phyloP scores from a whole-genome alignment of 345 rosid genomes.

The Acer saccharum region DNA sequence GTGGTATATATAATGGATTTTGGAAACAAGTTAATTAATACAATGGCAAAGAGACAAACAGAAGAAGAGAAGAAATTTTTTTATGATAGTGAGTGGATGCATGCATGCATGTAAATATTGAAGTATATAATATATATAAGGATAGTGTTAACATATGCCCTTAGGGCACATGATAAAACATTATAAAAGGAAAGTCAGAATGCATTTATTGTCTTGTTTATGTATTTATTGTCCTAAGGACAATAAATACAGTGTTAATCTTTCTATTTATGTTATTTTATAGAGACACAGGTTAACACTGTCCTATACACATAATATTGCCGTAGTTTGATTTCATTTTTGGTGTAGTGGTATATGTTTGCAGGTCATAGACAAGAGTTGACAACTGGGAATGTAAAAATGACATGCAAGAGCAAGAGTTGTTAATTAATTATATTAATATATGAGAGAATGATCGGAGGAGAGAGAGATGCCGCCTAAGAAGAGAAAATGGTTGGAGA shows the following conservation, averaged over 20 bases:
- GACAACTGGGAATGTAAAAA: background rate
- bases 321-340: background rate
- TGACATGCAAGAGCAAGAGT: background rate
- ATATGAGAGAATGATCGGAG: background rate
- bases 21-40: too few relatives aligned
- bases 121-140: too few relatives aligned
- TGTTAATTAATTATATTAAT: background rate
- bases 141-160: too few relatives aligned
- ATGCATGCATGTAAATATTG: background rate
- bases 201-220: too few relatives aligned
- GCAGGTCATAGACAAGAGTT: background rate
- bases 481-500: conserved; percentile 22
- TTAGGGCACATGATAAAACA: too few relatives aligned
- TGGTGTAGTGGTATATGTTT: background rate
- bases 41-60: background rate
- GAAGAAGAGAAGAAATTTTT: background rate
- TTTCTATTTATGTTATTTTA: too few relatives aligned
- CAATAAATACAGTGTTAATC: too few relatives aligned
- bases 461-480: conserved; percentile 22
- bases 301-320: too few relatives aligned
- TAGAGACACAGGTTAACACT: too few relatives aligned
- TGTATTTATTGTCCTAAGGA: too few relatives aligned
- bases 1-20: background rate
- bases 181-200: too few relatives aligned
- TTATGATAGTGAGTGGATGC: conserved; percentile 11